Conservation (phyloP, 1,139 yeast species). For the Arxiozyma telluris region DNA sequence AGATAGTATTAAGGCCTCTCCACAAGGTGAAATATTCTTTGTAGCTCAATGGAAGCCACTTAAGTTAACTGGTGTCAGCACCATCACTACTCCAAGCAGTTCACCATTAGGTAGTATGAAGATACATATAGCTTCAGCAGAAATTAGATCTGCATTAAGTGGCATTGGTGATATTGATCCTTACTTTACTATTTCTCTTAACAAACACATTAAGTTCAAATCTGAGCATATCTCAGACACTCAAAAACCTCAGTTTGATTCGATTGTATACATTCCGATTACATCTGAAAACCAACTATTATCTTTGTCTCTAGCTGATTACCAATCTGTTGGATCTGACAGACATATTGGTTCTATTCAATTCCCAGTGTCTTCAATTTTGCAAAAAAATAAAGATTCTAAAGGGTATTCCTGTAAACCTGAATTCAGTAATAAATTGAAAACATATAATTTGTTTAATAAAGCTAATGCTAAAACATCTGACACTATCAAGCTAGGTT, state of each 20-base stretch:
- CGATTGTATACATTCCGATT: constrained; percentile 54
- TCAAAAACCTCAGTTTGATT: constrained; percentile 47
- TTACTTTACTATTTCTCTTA: constrained; percentile 48
- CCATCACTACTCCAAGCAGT: constrained; percentile 35
- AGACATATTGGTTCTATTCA: constrained; percentile 54
- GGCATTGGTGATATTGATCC: constrained; percentile 73
- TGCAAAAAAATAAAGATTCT: constrained; percentile 35
- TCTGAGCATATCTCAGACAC: constrained; percentile 51
- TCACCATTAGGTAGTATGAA: constrained; percentile 57
- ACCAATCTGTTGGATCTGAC: constrained; percentile 54
- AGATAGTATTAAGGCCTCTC: constrained; percentile 41
- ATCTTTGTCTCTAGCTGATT: constrained; percentile 53
- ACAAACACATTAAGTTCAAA: constrained; percentile 49
- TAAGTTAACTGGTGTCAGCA: constrained; percentile 43
- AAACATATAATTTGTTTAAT: constrained; percentile 40
- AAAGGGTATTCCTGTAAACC: constrained; percentile 34
- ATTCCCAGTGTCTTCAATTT: constrained; percentile 41
- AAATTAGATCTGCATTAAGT: constrained; percentile 36
- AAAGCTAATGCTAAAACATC: constrained; percentile 36
- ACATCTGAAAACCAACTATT: constrained; percentile 53
- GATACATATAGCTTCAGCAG: constrained; percentile 47
- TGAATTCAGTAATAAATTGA: constrained; percentile 25
- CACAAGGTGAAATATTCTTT: constrained; percentile 39
- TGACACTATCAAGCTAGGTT: constrained; percentile 47
- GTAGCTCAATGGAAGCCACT: constrained; percentile 67